Evolutionary conservation across 352 stramenopile species (phyloP), one percentile per base, ranked within the genome.

Genomic region (Phytopythium mirpurense): DNA sequence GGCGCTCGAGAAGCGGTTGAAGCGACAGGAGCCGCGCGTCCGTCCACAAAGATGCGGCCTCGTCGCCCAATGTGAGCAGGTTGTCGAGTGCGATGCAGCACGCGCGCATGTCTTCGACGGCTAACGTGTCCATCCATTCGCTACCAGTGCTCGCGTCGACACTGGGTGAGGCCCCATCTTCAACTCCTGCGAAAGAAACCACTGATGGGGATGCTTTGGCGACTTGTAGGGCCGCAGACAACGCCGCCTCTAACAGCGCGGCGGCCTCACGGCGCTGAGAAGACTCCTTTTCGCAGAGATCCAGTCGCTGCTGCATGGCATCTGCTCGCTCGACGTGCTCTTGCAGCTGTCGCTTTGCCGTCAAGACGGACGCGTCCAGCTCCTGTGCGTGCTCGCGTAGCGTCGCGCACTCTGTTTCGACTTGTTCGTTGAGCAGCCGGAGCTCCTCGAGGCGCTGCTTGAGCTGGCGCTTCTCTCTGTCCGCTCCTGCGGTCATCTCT

Each of bases 51-150:
- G 44, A 57, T 18, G 56, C 46, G 0, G 31, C 9, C 11, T 56
- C 18, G 10, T 36, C n/a, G 18, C 59, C 49, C 19, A 38, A 31
- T 4, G 21, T 38, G n/a, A 46, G 49, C 6, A 74, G 51, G 2
- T 50, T 60, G 12, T 14, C 31, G 5, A 74, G 37, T 16, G 56
- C 59, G 27, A 59, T 51, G 26, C 62, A 74, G 38, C 59, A 74
- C 29, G 12, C 41, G 18, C 48, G 46, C n/a, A 74, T 37, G 4
- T 65, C 53, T 18, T 15, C 16, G 2, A 71, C 37, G 3, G 60
- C 54, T 18, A 10, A 51, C 0, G 49, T 27, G 8, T 74, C 49
- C 10, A 68, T n/a, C n/a, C n/a, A n/a, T n/a, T n/a, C n/a, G n/a
- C n/a, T n/a, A n/a, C n/a, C n/a, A n/a, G n/a, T n/a, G n/a, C n/a